These are phyloP conservation scores for Saccharomycopsis hybrid DNA, from an alignment of 1,139 yeast genomes.

Conservation along the genomic window DNA sequence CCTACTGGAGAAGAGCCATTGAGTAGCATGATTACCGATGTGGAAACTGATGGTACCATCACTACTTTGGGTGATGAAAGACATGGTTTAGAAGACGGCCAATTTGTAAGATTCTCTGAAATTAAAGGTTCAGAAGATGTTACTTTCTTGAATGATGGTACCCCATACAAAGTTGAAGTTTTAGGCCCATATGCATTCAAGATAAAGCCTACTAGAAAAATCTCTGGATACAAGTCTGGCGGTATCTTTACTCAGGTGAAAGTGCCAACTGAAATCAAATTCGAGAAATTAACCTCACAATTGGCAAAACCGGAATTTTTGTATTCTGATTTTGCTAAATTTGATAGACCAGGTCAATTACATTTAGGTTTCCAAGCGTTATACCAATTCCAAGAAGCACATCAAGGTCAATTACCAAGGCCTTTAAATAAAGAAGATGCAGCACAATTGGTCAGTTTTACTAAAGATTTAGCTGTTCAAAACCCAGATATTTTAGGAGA, in stretches of 20 bases:
- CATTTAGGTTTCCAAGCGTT: constrained; percentile 92
- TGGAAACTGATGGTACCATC: constrained; percentile 85
- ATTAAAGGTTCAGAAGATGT: constrained; percentile 61
- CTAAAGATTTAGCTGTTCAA: constrained; percentile 53
- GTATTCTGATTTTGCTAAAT: constrained; percentile 85
- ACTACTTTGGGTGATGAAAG: constrained; percentile 88
- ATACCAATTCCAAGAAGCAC: constrained; percentile 59
- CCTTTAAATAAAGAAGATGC: constrained; percentile 78
- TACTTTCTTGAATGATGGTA: constrained; percentile 57
- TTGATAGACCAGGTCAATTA: constrained; percentile 83
- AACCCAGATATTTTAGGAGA: constrained; percentile 50
- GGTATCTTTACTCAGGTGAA: constrained; percentile 93
- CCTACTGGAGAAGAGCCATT: constrained; percentile 90
- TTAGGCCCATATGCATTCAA: constrained; percentile 91
- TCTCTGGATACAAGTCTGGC: constrained; percentile 70
- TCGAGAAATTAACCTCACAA: constrained; percentile 60
- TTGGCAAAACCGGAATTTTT: constrained; percentile 71
- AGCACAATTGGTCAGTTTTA: constrained; percentile 53
- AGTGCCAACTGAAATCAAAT: constrained; percentile 60
- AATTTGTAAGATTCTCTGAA: constrained; percentile 82
- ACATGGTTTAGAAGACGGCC: constrained; percentile 92
- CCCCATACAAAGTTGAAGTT: constrained; percentile 70
- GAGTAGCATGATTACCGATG: constrained; percentile 80
- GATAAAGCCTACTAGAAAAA: constrained; percentile 45
- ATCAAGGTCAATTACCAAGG: constrained; percentile 63